Percentiles rank a stretch among this genome's conserved stretches.
These are phyloP conservation scores for Penicillium subrubescens DNA, from an alignment of 495 filamentous ascomycete genomes.

Conservation along the genomic window DNA sequence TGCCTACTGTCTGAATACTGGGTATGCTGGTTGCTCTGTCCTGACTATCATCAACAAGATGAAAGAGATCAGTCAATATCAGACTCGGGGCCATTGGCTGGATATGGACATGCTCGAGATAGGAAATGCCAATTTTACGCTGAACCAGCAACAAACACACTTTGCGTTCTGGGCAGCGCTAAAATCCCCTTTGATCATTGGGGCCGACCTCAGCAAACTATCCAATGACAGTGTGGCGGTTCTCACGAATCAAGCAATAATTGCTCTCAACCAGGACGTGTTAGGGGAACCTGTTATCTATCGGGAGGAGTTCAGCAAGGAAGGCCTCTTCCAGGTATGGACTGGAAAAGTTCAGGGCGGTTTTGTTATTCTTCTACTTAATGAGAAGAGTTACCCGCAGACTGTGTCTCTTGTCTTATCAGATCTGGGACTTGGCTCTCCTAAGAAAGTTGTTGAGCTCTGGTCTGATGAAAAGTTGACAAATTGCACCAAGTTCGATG, in stretches of 20 bases:
- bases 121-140: background rate
- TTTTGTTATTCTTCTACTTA: background rate
- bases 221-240: background rate
- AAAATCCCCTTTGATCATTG: background rate
- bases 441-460: background rate
- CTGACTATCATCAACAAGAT: background rate
- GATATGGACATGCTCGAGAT: background rate
- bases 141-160: background rate
- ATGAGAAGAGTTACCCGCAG: background rate
- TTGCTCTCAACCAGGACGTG: background rate
- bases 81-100: background rate
- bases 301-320: background rate
- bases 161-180: background rate
- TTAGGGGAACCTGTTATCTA: background rate
- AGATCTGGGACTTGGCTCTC: background rate
- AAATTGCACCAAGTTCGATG: background rate
- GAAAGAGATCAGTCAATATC: background rate
- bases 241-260: background rate
- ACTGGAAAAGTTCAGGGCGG: background rate
- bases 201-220: background rate
- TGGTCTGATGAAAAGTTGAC: background rate
- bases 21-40: background rate
- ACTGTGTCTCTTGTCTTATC: background rate
- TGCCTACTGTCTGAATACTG: background rate
- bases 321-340: background rate